A percentile compares a stretch with the other conserved stretches of the same genome.
Conservation (phyloP, 805 yeast species). For the Spathaspora passalidarum region DNA sequence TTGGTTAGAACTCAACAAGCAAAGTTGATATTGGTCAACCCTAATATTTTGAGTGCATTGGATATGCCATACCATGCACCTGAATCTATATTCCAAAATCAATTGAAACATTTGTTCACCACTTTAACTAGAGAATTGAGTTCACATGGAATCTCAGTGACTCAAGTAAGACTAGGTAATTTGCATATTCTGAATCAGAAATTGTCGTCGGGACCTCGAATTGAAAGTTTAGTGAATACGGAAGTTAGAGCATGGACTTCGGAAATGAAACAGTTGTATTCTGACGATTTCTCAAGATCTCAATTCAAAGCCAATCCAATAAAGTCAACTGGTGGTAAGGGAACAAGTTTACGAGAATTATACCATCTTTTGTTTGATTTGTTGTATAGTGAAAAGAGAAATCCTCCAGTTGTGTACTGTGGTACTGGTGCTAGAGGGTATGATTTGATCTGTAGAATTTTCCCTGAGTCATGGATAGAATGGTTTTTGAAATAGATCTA, state of each 20-base stretch:
- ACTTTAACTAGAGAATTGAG: conserved; percentile 32
- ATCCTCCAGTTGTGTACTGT: conserved; percentile 35
- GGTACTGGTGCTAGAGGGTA: conserved; percentile 42
- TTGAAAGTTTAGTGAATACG: conserved; percentile 26
- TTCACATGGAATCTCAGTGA: conserved; percentile 33
- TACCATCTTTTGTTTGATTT: conserved; percentile 40
- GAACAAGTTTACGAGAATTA: conserved; percentile 32
- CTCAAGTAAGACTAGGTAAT: conserved; percentile 42
- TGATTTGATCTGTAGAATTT: conserved; percentile 27
- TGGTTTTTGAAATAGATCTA: conserved; percentile 14
- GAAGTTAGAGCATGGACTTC: conserved; percentile 40
- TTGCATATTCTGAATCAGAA: conserved; percentile 26
- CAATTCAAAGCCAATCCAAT: conserved; percentile 30
- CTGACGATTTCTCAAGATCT: conserved; percentile 26
- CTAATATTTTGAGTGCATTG: conserved; percentile 53
- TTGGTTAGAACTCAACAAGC: conserved; percentile 50
- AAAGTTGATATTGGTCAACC: conserved; percentile 50
- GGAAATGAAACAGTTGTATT: conserved; percentile 32
- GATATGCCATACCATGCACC: conserved; percentile 62
- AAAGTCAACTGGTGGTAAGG: conserved; percentile 23
- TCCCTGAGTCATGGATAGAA: conserved; percentile 31
- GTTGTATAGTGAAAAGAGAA: conserved; percentile 18
- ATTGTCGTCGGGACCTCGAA: conserved; percentile 17
- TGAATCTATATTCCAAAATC: conserved; percentile 52
- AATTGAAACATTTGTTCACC: conserved; percentile 36